Conservation (phyloP, 1,139 yeast species). For the Debaryomycetaceae sp. region DNA sequence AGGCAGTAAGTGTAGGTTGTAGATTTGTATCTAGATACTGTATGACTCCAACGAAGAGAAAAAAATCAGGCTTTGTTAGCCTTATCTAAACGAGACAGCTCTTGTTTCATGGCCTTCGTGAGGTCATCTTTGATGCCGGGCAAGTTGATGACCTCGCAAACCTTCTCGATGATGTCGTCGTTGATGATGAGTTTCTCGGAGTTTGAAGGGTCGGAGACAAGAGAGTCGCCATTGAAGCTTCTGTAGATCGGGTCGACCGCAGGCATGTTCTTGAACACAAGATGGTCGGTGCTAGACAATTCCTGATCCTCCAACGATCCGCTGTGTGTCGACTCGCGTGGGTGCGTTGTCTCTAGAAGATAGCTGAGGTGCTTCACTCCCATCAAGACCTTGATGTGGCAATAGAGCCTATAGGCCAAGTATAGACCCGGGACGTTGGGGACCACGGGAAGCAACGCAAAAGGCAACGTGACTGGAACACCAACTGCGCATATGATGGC, state of each 20-base stretch:
- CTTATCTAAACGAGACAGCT: slow-evolving; percentile 24
- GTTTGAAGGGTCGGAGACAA: slow-evolving; percentile 4
- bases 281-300: slow-evolving; percentile 19
- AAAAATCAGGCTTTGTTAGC: neutral
- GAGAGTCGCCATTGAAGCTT: slow-evolving; percentile 7
- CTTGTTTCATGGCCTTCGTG: slow-evolving; percentile 47
- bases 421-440: slow-evolving; percentile 97
- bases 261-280: slow-evolving; percentile 18
- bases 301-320: neutral
- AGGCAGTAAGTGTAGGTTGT: too few species aligned
- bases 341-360: slow-evolving; percentile 30
- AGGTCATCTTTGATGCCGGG: slow-evolving; percentile 38
- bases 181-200: slow-evolving; percentile 31
- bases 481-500: slow-evolving; percentile 51
- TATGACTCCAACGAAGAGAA: neutral
- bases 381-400: slow-evolving; percentile 73
- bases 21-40: too few species aligned
- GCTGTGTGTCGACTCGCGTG: neutral
- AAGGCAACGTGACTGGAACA: slow-evolving; percentile 76
- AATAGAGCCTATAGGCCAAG: slow-evolving; percentile 74
- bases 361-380: slow-evolving; percentile 71
- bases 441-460: slow-evolving; percentile 77
- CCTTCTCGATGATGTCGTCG: slow-evolving; percentile 27
- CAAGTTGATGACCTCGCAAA: slow-evolving; percentile 26
- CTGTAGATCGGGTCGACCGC: slow-evolving; percentile 18